Conservation (phyloP, 768 basidiomycete genomes). For the Leccinum subgranulosum region DNA sequence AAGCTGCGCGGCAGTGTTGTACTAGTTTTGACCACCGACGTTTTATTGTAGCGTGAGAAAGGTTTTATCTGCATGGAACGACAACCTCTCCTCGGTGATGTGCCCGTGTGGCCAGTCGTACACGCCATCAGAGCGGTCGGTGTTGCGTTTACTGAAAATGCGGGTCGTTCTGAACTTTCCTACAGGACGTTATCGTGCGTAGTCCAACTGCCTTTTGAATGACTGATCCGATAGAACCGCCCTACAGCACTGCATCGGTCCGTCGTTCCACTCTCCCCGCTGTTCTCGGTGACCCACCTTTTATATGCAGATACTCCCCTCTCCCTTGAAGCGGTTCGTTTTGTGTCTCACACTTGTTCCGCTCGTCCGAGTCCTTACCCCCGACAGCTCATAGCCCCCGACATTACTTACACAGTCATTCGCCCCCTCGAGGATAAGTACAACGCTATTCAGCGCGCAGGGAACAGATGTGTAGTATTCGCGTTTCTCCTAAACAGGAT, state of each 20-base stretch:
- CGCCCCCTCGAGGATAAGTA: constrained; percentile 90
- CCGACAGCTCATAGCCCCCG: constrained; percentile 71
- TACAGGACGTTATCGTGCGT: constrained; percentile 61
- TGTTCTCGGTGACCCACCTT: background rate
- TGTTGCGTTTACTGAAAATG: background rate
- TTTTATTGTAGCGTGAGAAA: background rate
- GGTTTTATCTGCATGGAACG: constrained; percentile 24
- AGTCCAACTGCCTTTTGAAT: background rate
- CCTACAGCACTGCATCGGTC: constrained; percentile 68
- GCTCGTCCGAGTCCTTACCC: constrained; percentile 14
- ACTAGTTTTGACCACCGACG: constrained; percentile 38
- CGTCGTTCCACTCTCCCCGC: background rate
- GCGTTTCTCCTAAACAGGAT: constrained; percentile 86
- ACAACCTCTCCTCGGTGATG: constrained; percentile 44
- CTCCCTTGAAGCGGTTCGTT: constrained; percentile 70
- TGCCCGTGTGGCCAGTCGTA: constrained; percentile 78
- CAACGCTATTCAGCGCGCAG: constrained; percentile 58
- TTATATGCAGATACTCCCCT: constrained; percentile 70
- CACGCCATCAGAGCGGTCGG: constrained; percentile 67
- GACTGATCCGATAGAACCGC: constrained; percentile 3
- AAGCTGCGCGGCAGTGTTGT: constrained; percentile 92
- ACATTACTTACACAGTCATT: constrained; percentile 87
- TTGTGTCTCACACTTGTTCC: background rate
- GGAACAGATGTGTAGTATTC: constrained; percentile 84
- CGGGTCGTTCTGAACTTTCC: constrained; percentile 12